Percentiles rank a stretch among this genome's conserved stretches.
phyloP scores from a whole-genome alignment of 192 early-diverging fungal genomes.

The Entomortierella parvispora region DNA sequence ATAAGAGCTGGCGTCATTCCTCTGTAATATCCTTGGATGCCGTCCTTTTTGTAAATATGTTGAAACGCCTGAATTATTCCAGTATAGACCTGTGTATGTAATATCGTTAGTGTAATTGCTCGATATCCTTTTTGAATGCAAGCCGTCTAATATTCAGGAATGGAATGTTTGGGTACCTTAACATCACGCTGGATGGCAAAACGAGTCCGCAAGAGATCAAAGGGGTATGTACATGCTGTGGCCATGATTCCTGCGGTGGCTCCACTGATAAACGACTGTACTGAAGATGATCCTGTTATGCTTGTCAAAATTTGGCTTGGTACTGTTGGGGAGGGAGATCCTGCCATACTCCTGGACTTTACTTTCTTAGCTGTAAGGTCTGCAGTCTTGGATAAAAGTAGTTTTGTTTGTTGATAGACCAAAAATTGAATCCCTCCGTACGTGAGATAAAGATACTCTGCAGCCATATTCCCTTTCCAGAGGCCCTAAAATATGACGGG shows the following conservation, averaged over 20 bases:
- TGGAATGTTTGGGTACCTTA: slow-evolving; percentile 36
- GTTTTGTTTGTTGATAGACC: slow-evolving; percentile 70
- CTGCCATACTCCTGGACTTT: not conserved
- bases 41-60: slow-evolving; percentile 78
- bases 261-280: slow-evolving; percentile 78
- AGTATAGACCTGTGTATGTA: slow-evolving; percentile 64
- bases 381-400: slow-evolving; percentile 36
- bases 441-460: slow-evolving; percentile 91
- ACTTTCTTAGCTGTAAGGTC: slow-evolving; percentile 15
- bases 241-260: slow-evolving; percentile 82
- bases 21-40: slow-evolving; percentile 85
- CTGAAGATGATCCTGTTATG: slow-evolving; percentile 31
- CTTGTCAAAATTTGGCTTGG: slow-evolving; percentile 18
- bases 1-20: slow-evolving; percentile 83
- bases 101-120: not conserved
- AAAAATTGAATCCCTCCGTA: slow-evolving; percentile 93
- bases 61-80: slow-evolving; percentile 70
- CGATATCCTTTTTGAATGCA: not conserved
- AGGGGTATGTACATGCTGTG: slow-evolving; percentile 90
- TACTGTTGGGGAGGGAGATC: not conserved
- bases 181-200: slow-evolving; percentile 85
- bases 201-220: slow-evolving; percentile 93
- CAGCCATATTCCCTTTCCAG: slow-evolving; percentile 95
- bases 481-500: slow-evolving; percentile 64
- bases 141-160: not conserved